phyloP scores from a whole-genome alignment of 2,329 filamentous ascomycete species.

The Aureobasidium vineae region DNA sequence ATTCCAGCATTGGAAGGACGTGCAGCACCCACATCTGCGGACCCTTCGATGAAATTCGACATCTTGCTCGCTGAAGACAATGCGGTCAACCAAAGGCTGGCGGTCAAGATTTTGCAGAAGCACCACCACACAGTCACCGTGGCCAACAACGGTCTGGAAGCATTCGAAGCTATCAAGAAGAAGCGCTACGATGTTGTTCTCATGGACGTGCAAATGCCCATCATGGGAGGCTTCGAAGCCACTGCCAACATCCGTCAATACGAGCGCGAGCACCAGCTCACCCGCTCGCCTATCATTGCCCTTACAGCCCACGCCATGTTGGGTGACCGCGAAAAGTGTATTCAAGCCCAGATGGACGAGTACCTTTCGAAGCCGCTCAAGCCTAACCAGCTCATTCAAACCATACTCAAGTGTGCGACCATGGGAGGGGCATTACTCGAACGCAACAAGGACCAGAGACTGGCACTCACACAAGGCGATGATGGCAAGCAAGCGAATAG shows the following conservation, averaged over 20 bases:
- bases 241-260: constrained; percentile 96
- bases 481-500: constrained; percentile 19
- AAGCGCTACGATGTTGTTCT: constrained; percentile 94
- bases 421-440: constrained; percentile 80
- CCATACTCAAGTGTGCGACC: constrained; percentile 93
- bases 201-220: constrained; percentile 99
- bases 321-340: constrained; percentile 95
- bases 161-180: constrained; percentile 85
- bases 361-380: constrained; percentile 96
- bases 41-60: constrained; percentile 93
- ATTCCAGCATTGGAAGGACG: constrained; percentile 92
- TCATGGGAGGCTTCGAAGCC: constrained; percentile 98
- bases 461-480: constrained; percentile 30
- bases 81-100: constrained; percentile 91
- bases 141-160: constrained; percentile 91
- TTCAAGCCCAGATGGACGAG: constrained; percentile 98
- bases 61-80: constrained; percentile 97
- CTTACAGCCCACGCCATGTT: constrained; percentile 98
- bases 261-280: constrained; percentile 74
- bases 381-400: constrained; percentile 96
- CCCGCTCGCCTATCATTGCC: constrained; percentile 91
- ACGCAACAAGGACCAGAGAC: constrained; percentile 59
- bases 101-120: constrained; percentile 95
- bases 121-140: constrained; percentile 92
- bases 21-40: constrained; percentile 84